phyloP scores from a whole-genome alignment of 2,329 filamentous ascomycete genomes.

The Phyllosticta paracitricarpa region DNA sequence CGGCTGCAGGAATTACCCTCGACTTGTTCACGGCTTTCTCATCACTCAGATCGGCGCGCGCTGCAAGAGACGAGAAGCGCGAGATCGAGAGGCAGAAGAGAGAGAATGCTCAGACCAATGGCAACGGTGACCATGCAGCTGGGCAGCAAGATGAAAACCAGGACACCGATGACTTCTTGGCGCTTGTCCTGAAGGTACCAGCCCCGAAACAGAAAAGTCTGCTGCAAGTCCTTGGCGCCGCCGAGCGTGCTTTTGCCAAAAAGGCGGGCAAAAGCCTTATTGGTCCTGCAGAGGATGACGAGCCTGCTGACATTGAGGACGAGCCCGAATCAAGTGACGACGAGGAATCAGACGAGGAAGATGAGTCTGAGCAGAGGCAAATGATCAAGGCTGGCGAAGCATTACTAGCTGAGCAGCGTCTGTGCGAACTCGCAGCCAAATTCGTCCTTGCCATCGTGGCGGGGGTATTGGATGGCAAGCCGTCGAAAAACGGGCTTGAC shows the following conservation, averaged over 20 bases:
- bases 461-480: constrained; percentile 54
- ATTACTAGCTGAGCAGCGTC: constrained; percentile 69
- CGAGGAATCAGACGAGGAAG: constrained; percentile 27
- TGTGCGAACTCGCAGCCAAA: constrained; percentile 79
- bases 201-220: constrained; percentile 54
- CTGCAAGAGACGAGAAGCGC: constrained; percentile 19
- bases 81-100: neutral
- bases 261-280: constrained; percentile 22
- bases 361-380: constrained; percentile 26
- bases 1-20: constrained; percentile 65
- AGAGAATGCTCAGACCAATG: constrained; percentile 15
- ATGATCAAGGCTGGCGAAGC: constrained; percentile 28
- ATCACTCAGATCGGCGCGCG: constrained; percentile 45
- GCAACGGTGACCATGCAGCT: constrained; percentile 12
- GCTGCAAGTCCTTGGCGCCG: constrained; percentile 64
- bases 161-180: constrained; percentile 45
- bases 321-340: constrained; percentile 53
- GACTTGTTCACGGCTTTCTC: constrained; percentile 76
- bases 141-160: constrained; percentile 28
- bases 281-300: constrained; percentile 51
- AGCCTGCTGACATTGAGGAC: constrained; percentile 56
- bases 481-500: constrained; percentile 10
- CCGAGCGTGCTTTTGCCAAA: constrained; percentile 55
- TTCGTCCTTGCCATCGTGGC: constrained; percentile 72
- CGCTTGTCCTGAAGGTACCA: constrained; percentile 60